Base-by-base conservation (phyloP, 805 yeast species). In the Metschnikowia kunwiensis region DNA sequence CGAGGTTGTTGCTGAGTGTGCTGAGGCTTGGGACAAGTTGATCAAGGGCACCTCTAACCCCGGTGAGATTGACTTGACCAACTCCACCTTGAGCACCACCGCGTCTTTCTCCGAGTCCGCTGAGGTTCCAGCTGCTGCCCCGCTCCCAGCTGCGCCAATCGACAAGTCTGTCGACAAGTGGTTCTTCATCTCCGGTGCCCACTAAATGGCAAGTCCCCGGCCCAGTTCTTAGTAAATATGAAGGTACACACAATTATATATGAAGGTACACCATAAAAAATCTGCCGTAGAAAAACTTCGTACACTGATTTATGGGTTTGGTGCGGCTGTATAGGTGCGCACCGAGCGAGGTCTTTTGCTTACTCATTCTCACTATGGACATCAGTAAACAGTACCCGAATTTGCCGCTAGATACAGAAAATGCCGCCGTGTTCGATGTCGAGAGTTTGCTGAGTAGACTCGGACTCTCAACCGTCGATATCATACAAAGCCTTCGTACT, bases 101-200 rank as follows among this genome's bases (percentile, higher is more conserved):
- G 65, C 85, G 31, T 49, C 78, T 44, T 77, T 63, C 71, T 54
- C 74, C 29, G 71, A 49, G 32, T 41, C 53, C 34, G 59, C 75
- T 37, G 72, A 65, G 40, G 60, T 86, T 41, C 94, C 96, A 52
- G 74, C 76, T 40, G 94, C 86, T 54, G 55, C 77, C 53, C 78
- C 83, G 49, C 64, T 70, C 50, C 76, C 89, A 47, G 88, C 89
- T 61, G 96, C 95, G 47, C 95, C 96, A 67, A 86, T 93, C 64
- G 98, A 91, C 75, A 79, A 85, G 70, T 86, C 96, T 38, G 72
- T 91, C 62, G 97, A 91, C 78, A 91, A 91, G 74, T 91, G 98
- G 98, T 91, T 93, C 78, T 91, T 80, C 80, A 91, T 91, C 61
- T 86, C 91, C 43, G 93, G 91, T 70, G 80, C 84, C 46, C 72